A percentile compares a stretch with the other conserved stretches of the same genome.
Evolutionary conservation across 1,139 yeast genomes (phyloP).

Genomic region (Debaryomycetaceae sp.): DNA sequence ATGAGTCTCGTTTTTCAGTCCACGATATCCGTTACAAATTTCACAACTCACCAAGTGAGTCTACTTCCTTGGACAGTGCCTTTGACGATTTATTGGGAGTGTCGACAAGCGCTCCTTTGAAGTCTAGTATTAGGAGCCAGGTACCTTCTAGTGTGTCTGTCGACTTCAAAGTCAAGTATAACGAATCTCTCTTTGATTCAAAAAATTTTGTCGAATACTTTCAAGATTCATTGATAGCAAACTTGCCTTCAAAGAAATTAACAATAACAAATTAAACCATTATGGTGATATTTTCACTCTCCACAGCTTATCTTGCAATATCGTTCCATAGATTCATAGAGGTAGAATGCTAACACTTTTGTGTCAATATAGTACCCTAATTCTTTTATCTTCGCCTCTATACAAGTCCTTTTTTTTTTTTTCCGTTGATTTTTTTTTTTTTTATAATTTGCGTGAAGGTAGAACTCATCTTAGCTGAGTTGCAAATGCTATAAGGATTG

Average conservation of each 20-base stretch:
- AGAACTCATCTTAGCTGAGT: background rate
- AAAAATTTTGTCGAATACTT: slow-evolving; percentile 33
- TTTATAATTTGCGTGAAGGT: background rate
- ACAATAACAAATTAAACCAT: background rate
- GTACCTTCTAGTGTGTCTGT: slow-evolving; percentile 31
- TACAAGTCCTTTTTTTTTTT: slow-evolving; percentile 3
- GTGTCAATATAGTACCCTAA: background rate
- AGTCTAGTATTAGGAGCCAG: background rate
- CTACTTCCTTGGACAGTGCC: slow-evolving; percentile 14
- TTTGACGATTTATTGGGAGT: slow-evolving; percentile 50
- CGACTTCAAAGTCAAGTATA: slow-evolving; percentile 42
- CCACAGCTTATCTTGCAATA: background rate
- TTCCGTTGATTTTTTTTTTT: slow-evolving; percentile 3
- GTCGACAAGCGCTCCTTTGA: slow-evolving; percentile 7
- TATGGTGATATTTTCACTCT: background rate
- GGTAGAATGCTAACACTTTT: background rate
- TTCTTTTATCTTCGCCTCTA: slow-evolving; percentile 2
- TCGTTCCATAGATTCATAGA: background rate
- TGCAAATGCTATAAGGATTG: background rate
- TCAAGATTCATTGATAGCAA: slow-evolving; percentile 23
- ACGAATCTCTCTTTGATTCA: slow-evolving; percentile 33
- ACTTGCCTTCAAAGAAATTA: background rate
- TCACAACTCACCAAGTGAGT: slow-evolving; percentile 9
- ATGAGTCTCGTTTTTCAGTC: slow-evolving; percentile 55
- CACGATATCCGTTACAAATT: slow-evolving; percentile 28